Conservation (phyloP, 2,329 filamentous ascomycete genomes). For the Metarhizium robertsii region DNA sequence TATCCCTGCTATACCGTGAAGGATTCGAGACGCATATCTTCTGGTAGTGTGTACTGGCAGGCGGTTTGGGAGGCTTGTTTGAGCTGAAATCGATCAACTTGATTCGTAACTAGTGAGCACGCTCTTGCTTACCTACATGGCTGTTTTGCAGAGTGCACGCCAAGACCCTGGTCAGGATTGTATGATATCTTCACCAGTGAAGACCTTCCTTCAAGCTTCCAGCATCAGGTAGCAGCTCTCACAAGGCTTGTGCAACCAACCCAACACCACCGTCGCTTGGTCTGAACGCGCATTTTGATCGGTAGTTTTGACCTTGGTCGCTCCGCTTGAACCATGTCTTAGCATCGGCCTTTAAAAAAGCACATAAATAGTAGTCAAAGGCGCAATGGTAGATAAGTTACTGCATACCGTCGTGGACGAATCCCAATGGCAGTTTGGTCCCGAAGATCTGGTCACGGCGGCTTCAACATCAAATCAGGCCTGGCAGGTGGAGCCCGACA, state of each 20-base stretch:
- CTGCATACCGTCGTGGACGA: neutral
- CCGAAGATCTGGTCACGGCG: constrained; percentile 26
- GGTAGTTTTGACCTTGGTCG: no score
- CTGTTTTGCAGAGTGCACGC: neutral
- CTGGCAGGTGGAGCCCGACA: constrained; percentile 2
- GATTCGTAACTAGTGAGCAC: no score
- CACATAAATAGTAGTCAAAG: neutral
- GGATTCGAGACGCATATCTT: neutral
- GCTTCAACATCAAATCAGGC: constrained; percentile 20
- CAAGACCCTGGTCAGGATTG: neutral
- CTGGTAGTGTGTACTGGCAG: neutral
- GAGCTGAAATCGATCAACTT: neutral
- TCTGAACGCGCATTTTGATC: no score
- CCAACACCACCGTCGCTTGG: no score
- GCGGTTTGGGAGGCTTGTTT: neutral
- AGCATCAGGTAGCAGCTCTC: no score
- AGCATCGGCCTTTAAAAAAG: no score
- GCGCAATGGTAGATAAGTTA: neutral
- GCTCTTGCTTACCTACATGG: neutral
- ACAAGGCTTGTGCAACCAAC: no score
- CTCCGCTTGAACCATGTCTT: no score
- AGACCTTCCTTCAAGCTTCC: no score
- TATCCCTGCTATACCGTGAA: neutral
- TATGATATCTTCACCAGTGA: no score
- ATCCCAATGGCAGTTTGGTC: constrained; percentile 10